These are phyloP conservation scores for Acacia acuminata DNA, from an alignment of 306 rosid species.

Conservation along the genomic window DNA sequence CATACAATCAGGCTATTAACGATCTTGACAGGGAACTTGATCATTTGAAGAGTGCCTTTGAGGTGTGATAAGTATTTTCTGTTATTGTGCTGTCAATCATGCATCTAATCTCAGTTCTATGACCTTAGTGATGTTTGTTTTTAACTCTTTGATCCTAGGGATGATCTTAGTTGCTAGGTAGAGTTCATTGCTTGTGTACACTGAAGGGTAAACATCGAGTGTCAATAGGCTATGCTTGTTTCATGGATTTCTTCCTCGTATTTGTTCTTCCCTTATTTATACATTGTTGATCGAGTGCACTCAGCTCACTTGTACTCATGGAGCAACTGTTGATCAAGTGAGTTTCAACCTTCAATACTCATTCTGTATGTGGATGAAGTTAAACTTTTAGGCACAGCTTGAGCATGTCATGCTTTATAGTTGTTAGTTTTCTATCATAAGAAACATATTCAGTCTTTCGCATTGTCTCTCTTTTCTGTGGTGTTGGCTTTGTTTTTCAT, in stretches of 20 bases:
- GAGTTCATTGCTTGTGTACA: neutral
- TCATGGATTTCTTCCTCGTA: neutral
- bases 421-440: neutral
- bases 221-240: neutral
- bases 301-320: neutral
- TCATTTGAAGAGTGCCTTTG: slow-evolving; percentile 68
- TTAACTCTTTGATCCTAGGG: neutral
- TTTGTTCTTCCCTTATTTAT: neutral
- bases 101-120: neutral
- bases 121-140: slow-evolving; percentile 2
- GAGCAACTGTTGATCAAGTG: neutral
- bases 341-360: neutral
- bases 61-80: slow-evolving; percentile 45
- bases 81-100: neutral
- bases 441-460: neutral
- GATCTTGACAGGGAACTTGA: slow-evolving; percentile 92
- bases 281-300: slow-evolving; percentile 17
- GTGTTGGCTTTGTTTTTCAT: neutral
- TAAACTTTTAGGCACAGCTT: neutral
- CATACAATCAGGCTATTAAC: slow-evolving; percentile 90
- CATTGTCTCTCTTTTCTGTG: neutral
- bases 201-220: neutral
- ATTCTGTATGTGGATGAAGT: neutral
- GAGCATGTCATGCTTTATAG: neutral
- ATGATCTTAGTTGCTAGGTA: neutral